Base-by-base conservation (phyloP, 345 rosid genomes). In the Hibiscus tridactylites region DNA sequence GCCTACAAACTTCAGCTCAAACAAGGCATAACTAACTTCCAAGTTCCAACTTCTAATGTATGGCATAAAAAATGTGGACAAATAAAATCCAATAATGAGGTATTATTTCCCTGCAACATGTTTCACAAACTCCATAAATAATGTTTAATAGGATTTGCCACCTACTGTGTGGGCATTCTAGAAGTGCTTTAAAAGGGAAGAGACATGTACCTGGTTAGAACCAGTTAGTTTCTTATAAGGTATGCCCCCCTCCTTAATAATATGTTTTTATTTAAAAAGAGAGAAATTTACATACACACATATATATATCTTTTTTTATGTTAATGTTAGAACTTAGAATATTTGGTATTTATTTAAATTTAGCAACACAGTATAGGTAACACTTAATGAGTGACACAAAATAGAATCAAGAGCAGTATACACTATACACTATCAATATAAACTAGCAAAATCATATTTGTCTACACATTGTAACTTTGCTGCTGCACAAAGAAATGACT, bases 31-130 rank as follows among this genome's bases (percentile, higher is more conserved):
- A 26, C 26, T 3, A 63, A 63, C 6, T 39, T 39, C 50, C 68
- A 64, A 64, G 5, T 64, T 64, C 50, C 68, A 64, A 64, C 11
- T 64, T 64, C 49, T 63, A 64, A 17, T 64, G 16, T 33, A 61
- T 64, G 68, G 16, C 33, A 11, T 6, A 64, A 37, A 39, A 39
- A 39, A 39, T 61, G 31, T 10, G 29, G 52, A 64, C n/a, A 39
- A 28, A 63, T 37, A 19, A 61, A 17, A 63, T 39, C 49, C 52
- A 37, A 39, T 9, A 64, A 19, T 19, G 10, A 39, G n/a, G 9
- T 39, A 37, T 63, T 39, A 9, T 35, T 63, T 63, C 21, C 47
- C 3, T 37, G 47, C 4, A 19, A 39, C 15, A 19, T 17, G 52
- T 42, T 39, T 39, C 31, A 64, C 52, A 17, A 39, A 10, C 19